phyloP scores from a whole-genome alignment of 352 stramenopile species.

The Globisporangium camurandrum region DNA sequence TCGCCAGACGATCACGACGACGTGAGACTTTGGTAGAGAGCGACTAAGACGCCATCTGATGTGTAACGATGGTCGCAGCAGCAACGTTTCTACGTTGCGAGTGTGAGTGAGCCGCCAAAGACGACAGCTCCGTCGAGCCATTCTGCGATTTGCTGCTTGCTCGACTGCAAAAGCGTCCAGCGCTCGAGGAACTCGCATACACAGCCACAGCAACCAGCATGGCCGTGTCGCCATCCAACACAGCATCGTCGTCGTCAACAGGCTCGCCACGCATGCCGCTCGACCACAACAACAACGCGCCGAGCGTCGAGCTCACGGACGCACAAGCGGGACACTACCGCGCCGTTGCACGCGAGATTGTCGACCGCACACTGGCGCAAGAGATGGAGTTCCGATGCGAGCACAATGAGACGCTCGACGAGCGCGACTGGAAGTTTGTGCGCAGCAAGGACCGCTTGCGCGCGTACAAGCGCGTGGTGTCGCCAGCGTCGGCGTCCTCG shows the following conservation, averaged over 20 bases:
- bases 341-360: conserved; percentile 26
- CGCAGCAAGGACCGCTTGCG: conserved; percentile 24
- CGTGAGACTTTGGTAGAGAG: no score
- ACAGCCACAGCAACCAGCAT: no score
- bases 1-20: no score
- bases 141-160: no score
- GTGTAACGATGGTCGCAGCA: no score
- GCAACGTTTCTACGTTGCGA: no score
- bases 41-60: no score
- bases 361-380: conserved; percentile 34
- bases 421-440: conserved; percentile 25
- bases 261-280: neutral
- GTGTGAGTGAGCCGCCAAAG: no score
- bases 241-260: neutral
- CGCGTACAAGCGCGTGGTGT: conserved; percentile 25
- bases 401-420: conserved; percentile 12
- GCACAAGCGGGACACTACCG: conserved; percentile 24
- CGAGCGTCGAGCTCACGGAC: conserved; percentile 16
- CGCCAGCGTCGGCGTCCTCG: neutral
- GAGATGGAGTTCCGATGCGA: conserved; percentile 24
- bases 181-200: no score
- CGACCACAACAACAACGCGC: neutral
- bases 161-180: no score
- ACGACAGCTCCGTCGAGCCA: no score
- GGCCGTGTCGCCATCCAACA: no score